A percentile compares a stretch with the other conserved stretches of the same genome.
phyloP scores from a whole-genome alignment of 2,329 filamentous ascomycete species.

The Pseudovirgaria hyperparasitica region DNA sequence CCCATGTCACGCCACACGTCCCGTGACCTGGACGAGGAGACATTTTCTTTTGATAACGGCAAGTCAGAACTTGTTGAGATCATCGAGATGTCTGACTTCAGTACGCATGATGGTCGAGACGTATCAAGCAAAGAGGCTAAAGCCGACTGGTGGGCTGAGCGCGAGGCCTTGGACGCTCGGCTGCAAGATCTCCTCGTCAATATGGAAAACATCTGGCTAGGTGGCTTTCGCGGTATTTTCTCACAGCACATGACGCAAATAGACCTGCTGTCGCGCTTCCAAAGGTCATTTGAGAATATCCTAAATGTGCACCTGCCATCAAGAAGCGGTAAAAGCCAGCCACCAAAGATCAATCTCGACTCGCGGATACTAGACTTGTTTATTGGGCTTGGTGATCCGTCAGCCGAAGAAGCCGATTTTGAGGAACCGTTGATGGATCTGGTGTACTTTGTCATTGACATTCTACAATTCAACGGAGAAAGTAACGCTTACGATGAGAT shows the following conservation, averaged over 20 bases:
- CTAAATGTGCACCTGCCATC: slow-evolving; percentile 81
- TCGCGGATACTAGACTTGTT: slow-evolving; percentile 73
- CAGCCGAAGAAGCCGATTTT: slow-evolving; percentile 54
- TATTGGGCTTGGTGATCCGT: slow-evolving; percentile 66
- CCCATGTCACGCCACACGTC: slow-evolving; percentile 74
- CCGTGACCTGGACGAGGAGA: slow-evolving; percentile 65
- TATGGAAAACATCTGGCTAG: slow-evolving; percentile 87
- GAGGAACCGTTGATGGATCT: slow-evolving; percentile 87
- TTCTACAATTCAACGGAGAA: slow-evolving; percentile 93
- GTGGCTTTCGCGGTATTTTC: slow-evolving; percentile 90
- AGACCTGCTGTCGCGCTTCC: slow-evolving; percentile 60
- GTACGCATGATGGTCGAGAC: slow-evolving; percentile 61
- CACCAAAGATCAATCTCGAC: slow-evolving; percentile 41
- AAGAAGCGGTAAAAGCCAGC: slow-evolving; percentile 47
- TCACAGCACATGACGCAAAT: slow-evolving; percentile 55
- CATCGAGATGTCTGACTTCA: slow-evolving; percentile 68
- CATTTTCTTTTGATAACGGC: slow-evolving; percentile 74
- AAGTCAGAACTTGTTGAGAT: slow-evolving; percentile 71
- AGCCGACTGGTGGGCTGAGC: slow-evolving; percentile 78
- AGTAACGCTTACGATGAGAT: slow-evolving; percentile 95
- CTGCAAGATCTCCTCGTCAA: slow-evolving; percentile 68
- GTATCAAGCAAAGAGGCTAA: slow-evolving; percentile 64
- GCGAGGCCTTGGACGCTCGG: slow-evolving; percentile 65
- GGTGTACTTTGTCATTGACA: slow-evolving; percentile 91
- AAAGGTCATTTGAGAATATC: slow-evolving; percentile 63